phyloP scores from a whole-genome alignment of 2,329 filamentous ascomycete genomes.

The Pseudogymnoascus sp. region DNA sequence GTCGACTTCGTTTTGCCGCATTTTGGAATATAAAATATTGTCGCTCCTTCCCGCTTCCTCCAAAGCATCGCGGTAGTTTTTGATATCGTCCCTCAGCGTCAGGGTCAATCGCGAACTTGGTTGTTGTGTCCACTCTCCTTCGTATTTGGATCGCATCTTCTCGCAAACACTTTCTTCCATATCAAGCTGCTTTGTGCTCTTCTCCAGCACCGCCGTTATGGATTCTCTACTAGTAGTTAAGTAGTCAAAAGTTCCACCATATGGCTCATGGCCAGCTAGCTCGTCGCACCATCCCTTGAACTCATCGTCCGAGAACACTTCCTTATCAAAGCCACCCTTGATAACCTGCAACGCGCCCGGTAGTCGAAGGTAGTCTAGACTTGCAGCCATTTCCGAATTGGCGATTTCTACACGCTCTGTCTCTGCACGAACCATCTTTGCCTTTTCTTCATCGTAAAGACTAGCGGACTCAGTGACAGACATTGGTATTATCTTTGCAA shows the following conservation, averaged over 20 bases:
- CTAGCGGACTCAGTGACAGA: slow-evolving; percentile 94
- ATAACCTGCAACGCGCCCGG: slow-evolving; percentile 83
- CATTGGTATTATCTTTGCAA: slow-evolving; percentile 92
- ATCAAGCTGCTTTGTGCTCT: slow-evolving; percentile 79
- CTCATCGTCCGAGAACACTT: slow-evolving; percentile 79
- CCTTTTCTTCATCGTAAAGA: slow-evolving; percentile 96
- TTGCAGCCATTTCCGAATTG: slow-evolving; percentile 92
- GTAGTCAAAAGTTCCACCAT: slow-evolving; percentile 68
- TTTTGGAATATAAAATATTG: slow-evolving; percentile 69
- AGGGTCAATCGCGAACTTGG: slow-evolving; percentile 84
- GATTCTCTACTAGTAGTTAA: slow-evolving; percentile 69
- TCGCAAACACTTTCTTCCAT: slow-evolving; percentile 98
- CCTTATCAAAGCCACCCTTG: slow-evolving; percentile 87
- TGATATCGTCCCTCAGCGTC: slow-evolving; percentile 77
- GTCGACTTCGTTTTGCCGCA: slow-evolving; percentile 76
- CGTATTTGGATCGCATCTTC: slow-evolving; percentile 98
- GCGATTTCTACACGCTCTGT: slow-evolving; percentile 87
- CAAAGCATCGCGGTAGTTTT: slow-evolving; percentile 79
- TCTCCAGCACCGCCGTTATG: slow-evolving; percentile 65
- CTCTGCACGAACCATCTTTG: slow-evolving; percentile 87
- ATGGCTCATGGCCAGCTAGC: slow-evolving; percentile 75
- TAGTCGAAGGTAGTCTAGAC: slow-evolving; percentile 84
- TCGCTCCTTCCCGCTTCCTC: slow-evolving; percentile 87
- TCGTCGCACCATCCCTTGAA: slow-evolving; percentile 93
- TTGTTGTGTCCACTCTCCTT: slow-evolving; percentile 92